phyloP scores from a whole-genome alignment of 164 flowering plant species.

The Cinnamomum chago region DNA sequence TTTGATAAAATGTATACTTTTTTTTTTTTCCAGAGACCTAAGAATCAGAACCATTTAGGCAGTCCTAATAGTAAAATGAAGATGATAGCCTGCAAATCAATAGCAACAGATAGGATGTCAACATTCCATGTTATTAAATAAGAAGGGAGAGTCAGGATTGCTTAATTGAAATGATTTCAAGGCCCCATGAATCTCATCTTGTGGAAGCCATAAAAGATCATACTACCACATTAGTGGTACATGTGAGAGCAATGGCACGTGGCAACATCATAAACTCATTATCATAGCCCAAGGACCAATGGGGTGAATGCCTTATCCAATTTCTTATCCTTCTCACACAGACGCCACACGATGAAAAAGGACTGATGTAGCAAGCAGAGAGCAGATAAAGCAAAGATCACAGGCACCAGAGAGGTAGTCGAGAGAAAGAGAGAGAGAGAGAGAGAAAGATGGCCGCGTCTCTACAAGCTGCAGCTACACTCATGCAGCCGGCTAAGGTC shows the following conservation, averaged over 20 bases:
- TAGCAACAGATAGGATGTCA: too few relatives aligned
- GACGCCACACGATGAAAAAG: slow-evolving; percentile 21
- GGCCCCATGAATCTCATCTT: not conserved
- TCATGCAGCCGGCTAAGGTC: slow-evolving; percentile 72
- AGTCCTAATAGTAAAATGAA: too few relatives aligned
- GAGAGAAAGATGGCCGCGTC: slow-evolving; percentile 40
- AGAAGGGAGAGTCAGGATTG: too few relatives aligned
- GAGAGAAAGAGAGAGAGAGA: not conserved
- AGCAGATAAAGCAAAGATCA: not conserved
- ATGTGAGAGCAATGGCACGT: slow-evolving; percentile 18
- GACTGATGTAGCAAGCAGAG: not conserved
- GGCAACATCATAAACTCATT: slow-evolving; percentile 8
- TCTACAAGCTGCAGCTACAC: slow-evolving; percentile 83
- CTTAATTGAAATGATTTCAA: too few relatives aligned
- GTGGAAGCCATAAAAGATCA: not conserved
- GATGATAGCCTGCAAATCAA: too few relatives aligned
- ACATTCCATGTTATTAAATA: too few relatives aligned
- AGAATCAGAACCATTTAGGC: too few relatives aligned
- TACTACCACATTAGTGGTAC: not conserved
- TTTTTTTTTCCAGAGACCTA: too few relatives aligned
- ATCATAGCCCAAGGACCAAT: slow-evolving; percentile 27
- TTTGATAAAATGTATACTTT: too few relatives aligned
- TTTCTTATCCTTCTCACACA: slow-evolving; percentile 43
- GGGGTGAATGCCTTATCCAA: slow-evolving; percentile 39
- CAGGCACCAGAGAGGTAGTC: not conserved